These are phyloP conservation scores for Danielozyma ontarioensis DNA, from an alignment of 805 yeast genomes.

Conservation along the genomic window DNA sequence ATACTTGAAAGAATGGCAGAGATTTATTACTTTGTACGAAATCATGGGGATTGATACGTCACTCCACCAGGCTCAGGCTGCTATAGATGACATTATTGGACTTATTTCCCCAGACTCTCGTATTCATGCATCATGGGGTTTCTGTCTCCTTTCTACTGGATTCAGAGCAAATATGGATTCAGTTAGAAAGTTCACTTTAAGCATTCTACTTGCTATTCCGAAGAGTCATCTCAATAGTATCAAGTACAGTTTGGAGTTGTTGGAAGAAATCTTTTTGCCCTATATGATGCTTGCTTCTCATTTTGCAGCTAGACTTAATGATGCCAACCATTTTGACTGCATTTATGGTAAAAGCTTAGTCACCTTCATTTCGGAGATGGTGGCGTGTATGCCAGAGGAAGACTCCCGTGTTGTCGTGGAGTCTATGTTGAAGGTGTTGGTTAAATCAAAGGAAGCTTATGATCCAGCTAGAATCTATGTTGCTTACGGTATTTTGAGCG, in stretches of 20 bases:
- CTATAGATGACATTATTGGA: constrained; percentile 53
- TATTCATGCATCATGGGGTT: constrained; percentile 67
- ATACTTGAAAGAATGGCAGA: constrained; percentile 57
- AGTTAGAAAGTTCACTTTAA: constrained; percentile 59
- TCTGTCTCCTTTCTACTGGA: constrained; percentile 70
- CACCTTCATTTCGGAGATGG: constrained; percentile 37
- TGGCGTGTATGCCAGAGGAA: constrained; percentile 21
- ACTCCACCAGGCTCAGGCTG: constrained; percentile 79
- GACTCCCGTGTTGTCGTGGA: constrained; percentile 19
- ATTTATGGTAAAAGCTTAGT: constrained; percentile 52
- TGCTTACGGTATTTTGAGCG: constrained; percentile 51
- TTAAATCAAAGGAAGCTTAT: constrained; percentile 45
- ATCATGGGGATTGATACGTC: constrained; percentile 82
- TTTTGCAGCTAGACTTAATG: constrained; percentile 39
- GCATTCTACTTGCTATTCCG: constrained; percentile 51
- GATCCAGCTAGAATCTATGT: constrained; percentile 69
- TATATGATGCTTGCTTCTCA: constrained; percentile 60
- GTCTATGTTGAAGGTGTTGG: constrained; percentile 40
- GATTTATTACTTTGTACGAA: constrained; percentile 70
- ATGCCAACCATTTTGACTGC: constrained; percentile 37
- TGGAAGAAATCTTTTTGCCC: constrained; percentile 47
- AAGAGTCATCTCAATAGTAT: constrained; percentile 34
- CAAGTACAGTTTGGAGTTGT: constrained; percentile 37
- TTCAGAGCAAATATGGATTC: constrained; percentile 72
- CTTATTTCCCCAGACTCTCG: constrained; percentile 46